Percentiles rank a stretch among this genome's conserved stretches.
These are phyloP conservation scores for Colletotrichum echinochloae DNA, from an alignment of 2,329 filamentous ascomycete genomes.

Conservation along the genomic window DNA sequence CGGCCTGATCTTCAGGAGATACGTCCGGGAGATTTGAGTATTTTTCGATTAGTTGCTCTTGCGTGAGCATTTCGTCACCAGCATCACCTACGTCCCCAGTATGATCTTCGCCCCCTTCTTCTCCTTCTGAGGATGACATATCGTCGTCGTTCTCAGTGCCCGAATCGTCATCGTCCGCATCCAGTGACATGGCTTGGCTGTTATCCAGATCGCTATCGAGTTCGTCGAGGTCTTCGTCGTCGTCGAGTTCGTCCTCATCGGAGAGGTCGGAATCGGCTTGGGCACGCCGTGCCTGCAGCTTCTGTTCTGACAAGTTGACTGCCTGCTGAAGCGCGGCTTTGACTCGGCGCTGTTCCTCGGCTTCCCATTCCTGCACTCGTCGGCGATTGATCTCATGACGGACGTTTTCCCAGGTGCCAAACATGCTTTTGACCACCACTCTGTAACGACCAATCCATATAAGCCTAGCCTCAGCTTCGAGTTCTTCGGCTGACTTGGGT, in stretches of 20 bases:
- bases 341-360: constrained; percentile 71
- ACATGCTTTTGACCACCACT: constrained; percentile 71
- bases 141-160: constrained; percentile 57
- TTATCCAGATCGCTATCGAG: constrained; percentile 51
- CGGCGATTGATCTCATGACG: constrained; percentile 70
- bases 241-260: constrained; percentile 59
- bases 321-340: constrained; percentile 79
- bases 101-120: constrained; percentile 63
- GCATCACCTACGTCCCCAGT: constrained; percentile 58
- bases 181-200: constrained; percentile 56
- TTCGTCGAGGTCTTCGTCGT: constrained; percentile 55
- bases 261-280: constrained; percentile 65
- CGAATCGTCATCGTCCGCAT: constrained; percentile 54
- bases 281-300: constrained; percentile 71
- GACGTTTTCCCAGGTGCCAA: constrained; percentile 74
- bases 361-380: constrained; percentile 72
- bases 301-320: constrained; percentile 77
- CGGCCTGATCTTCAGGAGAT: constrained; percentile 45
- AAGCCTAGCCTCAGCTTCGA: constrained; percentile 81
- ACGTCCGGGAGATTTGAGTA: constrained; percentile 73
- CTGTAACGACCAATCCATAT: constrained; percentile 77
- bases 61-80: constrained; percentile 74
- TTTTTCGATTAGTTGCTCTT: constrained; percentile 76
- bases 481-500: constrained; percentile 82
- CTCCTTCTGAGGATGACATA: constrained; percentile 74